phyloP scores from a whole-genome alignment of 148 eudicot genomes.

The Tetragonia tetragonoides region DNA sequence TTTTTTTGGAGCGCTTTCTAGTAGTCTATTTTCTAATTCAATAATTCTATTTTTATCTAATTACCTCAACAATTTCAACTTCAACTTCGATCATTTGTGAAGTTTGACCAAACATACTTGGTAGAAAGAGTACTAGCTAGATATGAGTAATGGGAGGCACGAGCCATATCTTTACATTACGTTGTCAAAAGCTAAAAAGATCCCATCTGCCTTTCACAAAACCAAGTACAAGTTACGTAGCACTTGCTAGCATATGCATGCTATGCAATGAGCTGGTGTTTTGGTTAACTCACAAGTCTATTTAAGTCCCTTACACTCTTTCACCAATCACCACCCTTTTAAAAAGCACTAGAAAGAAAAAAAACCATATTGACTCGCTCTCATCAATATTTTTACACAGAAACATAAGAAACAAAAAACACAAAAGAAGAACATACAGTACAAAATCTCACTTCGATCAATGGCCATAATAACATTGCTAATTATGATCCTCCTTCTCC shows the following conservation, averaged over 20 bases:
- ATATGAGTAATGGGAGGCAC: slow-evolving; percentile 18
- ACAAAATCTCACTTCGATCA: too few relatives aligned
- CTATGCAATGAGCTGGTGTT: slow-evolving; percentile 29
- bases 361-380: too few relatives aligned
- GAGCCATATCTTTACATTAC: slow-evolving; percentile 17
- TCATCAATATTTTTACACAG: background rate
- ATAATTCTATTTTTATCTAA: too few relatives aligned
- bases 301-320: slow-evolving; percentile 1
- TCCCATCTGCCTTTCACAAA: background rate
- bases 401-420: background rate
- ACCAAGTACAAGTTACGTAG: slow-evolving; percentile 8
- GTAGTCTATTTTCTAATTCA: too few relatives aligned
- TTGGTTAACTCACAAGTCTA: slow-evolving; percentile 29
- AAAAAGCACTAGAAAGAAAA: background rate
- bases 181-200: slow-evolving; percentile 11
- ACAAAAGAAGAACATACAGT: background rate
- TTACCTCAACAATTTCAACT: too few relatives aligned
- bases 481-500: slow-evolving; percentile 6
- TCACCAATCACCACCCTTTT: slow-evolving; percentile 15
- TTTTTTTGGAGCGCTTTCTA: too few relatives aligned
- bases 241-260: slow-evolving; percentile 16
- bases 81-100: background rate
- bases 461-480: slow-evolving; percentile 18
- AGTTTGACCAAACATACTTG: background rate
- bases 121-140: background rate